A percentile compares a stretch with the other conserved stretches of the same genome.
Evolutionary conservation across 352 stramenopile species (phyloP).

Genomic region (Phytopythium aichiense): DNA sequence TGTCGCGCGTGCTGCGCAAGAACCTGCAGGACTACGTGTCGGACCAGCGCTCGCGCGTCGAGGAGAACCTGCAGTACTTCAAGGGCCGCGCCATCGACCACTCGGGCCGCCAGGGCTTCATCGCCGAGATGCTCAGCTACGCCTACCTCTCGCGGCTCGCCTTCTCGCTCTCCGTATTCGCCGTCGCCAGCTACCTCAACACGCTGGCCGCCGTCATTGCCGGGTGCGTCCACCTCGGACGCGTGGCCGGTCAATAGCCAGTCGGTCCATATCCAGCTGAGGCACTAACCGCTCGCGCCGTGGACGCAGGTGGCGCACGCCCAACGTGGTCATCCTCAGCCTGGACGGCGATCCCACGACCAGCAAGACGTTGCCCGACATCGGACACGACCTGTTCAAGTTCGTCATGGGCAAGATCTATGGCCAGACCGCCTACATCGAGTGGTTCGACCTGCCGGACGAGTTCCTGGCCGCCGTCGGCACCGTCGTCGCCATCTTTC

Average conservation of each 20-base stretch:
- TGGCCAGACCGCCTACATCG: constrained; percentile 74
- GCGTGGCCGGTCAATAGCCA: no score
- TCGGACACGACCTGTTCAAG: constrained; percentile 85
- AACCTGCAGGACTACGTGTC: constrained; percentile 77
- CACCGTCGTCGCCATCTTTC: constrained; percentile 56
- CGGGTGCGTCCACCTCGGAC: constrained; percentile 24
- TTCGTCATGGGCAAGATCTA: constrained; percentile 85
- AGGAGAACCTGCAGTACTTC: constrained; percentile 70
- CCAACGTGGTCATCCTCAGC: constrained; percentile 76
- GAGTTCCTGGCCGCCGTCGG: constrained; percentile 76
- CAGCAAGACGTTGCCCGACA: constrained; percentile 75
- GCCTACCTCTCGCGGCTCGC: constrained; percentile 79
- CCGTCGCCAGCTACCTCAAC: constrained; percentile 80
- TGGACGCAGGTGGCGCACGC: constrained; percentile 60
- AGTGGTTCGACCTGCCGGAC: constrained; percentile 83
- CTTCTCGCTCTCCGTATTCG: constrained; percentile 72
- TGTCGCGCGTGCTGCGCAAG: constrained; percentile 50
- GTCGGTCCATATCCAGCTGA: neutral
- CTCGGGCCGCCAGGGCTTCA: constrained; percentile 74
- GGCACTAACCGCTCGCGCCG: neutral
- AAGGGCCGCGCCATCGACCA: constrained; percentile 70
- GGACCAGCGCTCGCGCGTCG: constrained; percentile 56
- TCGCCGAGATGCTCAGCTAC: constrained; percentile 86
- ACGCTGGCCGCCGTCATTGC: constrained; percentile 75
- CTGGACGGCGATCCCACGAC: constrained; percentile 53